These are phyloP conservation scores for Pugionium dolabratum DNA, from an alignment of 345 rosid species.

Conservation along the genomic window DNA sequence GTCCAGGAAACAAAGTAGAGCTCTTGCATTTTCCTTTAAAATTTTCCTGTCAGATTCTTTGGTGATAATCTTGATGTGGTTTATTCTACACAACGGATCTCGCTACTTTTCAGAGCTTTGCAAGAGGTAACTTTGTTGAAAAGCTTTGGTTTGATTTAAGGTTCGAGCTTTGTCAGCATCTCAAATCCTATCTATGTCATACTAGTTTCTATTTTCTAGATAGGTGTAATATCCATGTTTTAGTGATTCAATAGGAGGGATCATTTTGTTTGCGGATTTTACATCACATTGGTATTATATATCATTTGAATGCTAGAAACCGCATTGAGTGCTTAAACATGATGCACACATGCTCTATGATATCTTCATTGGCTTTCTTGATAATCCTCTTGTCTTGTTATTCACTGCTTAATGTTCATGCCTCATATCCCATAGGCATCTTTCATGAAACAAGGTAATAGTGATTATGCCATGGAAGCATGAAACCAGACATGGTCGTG, in stretches of 20 bases:
- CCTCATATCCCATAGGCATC: slow-evolving; percentile 5
- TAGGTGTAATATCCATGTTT: no score
- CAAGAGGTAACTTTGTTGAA: slow-evolving; percentile 59
- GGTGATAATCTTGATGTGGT: slow-evolving; percentile 83
- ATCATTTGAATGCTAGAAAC: no score
- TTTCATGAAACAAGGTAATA: slow-evolving; percentile 20
- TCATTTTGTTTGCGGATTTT: no score
- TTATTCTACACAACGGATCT: slow-evolving; percentile 62
- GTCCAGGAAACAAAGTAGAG: neutral
- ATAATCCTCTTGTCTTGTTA: neutral
- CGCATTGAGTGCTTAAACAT: no score
- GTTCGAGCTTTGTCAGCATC: no score
- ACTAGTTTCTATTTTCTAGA: no score
- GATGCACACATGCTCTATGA: no score
- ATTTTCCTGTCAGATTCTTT: slow-evolving; percentile 51
- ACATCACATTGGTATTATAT: no score
- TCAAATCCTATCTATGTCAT: no score
- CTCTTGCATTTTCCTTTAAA: slow-evolving; percentile 32
- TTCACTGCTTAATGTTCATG: neutral
- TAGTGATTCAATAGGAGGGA: no score
- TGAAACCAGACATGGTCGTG: neutral
- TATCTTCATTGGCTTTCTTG: no score
- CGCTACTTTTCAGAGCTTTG: slow-evolving; percentile 54
- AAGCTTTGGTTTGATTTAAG: no score
- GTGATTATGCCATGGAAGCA: slow-evolving; percentile 7